phyloP scores from a whole-genome alignment of 805 yeast genomes.

The Candida sonorensis region DNA sequence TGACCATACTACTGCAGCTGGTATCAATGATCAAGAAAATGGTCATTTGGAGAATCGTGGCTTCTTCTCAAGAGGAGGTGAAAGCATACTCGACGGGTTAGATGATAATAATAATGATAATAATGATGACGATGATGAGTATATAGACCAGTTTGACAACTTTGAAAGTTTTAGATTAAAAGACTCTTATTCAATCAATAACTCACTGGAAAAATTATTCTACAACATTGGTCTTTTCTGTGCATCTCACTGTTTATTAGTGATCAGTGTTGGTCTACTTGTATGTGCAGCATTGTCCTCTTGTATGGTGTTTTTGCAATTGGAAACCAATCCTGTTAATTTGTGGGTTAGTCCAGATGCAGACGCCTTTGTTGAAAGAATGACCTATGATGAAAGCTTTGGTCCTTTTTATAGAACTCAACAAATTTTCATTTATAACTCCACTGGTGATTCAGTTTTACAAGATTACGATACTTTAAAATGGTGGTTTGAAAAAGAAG shows the following conservation, averaged over 20 bases:
- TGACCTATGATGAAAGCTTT: slow-evolving; percentile 68
- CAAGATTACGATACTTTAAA: slow-evolving; percentile 55
- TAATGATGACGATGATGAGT: slow-evolving; percentile 6
- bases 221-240: slow-evolving; percentile 50
- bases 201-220: slow-evolving; percentile 40
- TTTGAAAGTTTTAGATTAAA: slow-evolving; percentile 16
- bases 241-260: slow-evolving; percentile 50
- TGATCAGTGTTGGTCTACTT: slow-evolving; percentile 36
- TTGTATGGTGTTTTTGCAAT: slow-evolving; percentile 43
- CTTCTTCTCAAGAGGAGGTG: too few relatives aligned
- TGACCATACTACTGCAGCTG: too few relatives aligned
- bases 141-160: slow-evolving; percentile 8
- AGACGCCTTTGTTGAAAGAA: slow-evolving; percentile 59
- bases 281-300: slow-evolving; percentile 41
- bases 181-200: slow-evolving; percentile 41
- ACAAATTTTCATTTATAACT: slow-evolving; percentile 69
- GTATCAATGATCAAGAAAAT: too few relatives aligned
- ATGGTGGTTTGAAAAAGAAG: slow-evolving; percentile 90
- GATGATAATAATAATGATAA: slow-evolving; percentile 9
- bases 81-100: too few relatives aligned
- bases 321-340: slow-evolving; percentile 76
- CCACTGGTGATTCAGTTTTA: slow-evolving; percentile 58
- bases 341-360: slow-evolving; percentile 86
- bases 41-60: too few relatives aligned
- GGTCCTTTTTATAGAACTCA: slow-evolving; percentile 91